These are phyloP conservation scores for Arabis alpina DNA, from an alignment of 345 rosid genomes.

Conservation along the genomic window DNA sequence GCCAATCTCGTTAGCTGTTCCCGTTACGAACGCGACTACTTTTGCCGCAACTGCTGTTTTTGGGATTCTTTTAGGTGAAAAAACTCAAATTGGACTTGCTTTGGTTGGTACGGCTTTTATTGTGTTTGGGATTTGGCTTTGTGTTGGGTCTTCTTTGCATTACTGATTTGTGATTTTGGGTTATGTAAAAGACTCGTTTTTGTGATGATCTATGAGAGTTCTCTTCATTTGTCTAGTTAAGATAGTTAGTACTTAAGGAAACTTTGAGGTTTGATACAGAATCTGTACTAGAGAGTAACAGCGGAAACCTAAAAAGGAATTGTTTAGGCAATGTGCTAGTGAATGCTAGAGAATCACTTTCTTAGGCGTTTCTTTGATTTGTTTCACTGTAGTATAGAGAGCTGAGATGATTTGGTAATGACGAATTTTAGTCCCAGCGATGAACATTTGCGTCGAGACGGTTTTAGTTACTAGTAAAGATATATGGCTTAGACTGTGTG, in stretches of 20 bases:
- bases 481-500: too few relatives aligned
- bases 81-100: slow-evolving; percentile 61
- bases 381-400: not conserved
- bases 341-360: not conserved
- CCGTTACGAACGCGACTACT: slow-evolving; percentile 90
- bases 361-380: not conserved
- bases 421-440: too few relatives aligned
- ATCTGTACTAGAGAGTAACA: not conserved
- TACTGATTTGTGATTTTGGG: not conserved
- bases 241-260: too few relatives aligned
- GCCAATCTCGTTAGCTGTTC: slow-evolving; percentile 87
- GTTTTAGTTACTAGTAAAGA: too few relatives aligned
- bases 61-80: slow-evolving; percentile 77
- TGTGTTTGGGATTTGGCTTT: slow-evolving; percentile 80
- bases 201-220: not conserved
- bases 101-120: slow-evolving; percentile 69
- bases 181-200: slow-evolving; percentile 5
- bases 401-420: not conserved
- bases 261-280: too few relatives aligned
- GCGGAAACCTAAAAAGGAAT: too few relatives aligned
- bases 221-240: not conserved
- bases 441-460: too few relatives aligned
- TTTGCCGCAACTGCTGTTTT: slow-evolving; percentile 88
- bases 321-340: too few relatives aligned
- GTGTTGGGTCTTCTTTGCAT: slow-evolving; percentile 32